These are phyloP conservation scores for Tulasnella sp. DNA, from an alignment of 768 basidiomycete genomes.

Conservation along the genomic window DNA sequence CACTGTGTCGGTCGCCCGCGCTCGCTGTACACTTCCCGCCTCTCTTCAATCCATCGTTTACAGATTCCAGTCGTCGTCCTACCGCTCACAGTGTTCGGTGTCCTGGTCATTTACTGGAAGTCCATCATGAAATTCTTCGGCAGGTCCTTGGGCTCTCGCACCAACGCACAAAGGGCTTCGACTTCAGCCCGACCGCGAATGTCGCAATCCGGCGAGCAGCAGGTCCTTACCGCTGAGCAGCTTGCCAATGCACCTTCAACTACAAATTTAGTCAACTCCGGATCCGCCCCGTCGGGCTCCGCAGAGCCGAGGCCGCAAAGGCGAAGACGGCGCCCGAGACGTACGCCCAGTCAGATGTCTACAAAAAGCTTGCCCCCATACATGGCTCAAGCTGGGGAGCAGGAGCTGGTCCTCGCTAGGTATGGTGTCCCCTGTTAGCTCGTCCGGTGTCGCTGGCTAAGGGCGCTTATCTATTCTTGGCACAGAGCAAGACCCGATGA, in stretches of 20 bases:
- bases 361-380: slow-evolving; percentile 73
- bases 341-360: slow-evolving; percentile 77
- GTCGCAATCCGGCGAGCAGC: background rate
- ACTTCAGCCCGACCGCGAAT: background rate
- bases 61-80: slow-evolving; percentile 16
- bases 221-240: slow-evolving; percentile 17
- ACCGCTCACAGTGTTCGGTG: background rate
- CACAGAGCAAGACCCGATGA: background rate
- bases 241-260: background rate
- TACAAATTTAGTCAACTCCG: background rate
- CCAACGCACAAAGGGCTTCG: background rate
- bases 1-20: background rate
- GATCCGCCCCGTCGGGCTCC: slow-evolving; percentile 31
- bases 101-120: background rate
- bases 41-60: background rate
- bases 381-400: slow-evolving; percentile 78
- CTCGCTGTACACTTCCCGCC: background rate
- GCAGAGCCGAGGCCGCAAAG: slow-evolving; percentile 39
- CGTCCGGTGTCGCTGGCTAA: background rate
- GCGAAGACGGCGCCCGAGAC: slow-evolving; percentile 43
- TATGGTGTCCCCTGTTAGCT: slow-evolving; percentile 30
- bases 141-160: background rate
- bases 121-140: background rate
- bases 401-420: slow-evolving; percentile 68
- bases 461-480: background rate